Evolutionary conservation across 2,329 filamentous ascomycete species (phyloP).

Genomic region (Fusarium tupiense): DNA sequence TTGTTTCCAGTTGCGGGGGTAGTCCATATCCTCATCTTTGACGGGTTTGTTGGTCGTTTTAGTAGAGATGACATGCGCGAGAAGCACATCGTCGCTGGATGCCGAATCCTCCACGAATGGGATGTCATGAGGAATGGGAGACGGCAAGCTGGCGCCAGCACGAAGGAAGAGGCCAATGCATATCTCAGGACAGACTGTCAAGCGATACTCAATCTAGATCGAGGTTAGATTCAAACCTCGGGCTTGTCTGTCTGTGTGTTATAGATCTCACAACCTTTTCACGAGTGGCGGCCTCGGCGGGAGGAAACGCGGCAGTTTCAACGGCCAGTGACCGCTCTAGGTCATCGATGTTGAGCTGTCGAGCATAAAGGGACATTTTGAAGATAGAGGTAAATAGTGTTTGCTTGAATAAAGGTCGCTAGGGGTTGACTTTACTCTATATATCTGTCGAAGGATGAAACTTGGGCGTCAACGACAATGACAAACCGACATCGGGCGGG

Average conservation of each 20-base stretch:
- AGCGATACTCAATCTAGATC: conserved; percentile 44
- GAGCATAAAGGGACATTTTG: conserved; percentile 39
- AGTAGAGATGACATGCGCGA: conserved; percentile 45
- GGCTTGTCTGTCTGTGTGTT: too few relatives aligned
- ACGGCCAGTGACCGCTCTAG: conserved; percentile 38
- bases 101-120: conserved; percentile 2
- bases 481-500: background rate
- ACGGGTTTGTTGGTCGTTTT: conserved; percentile 34
- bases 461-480: background rate
- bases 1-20: conserved; percentile 40
- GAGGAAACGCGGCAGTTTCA: conserved; percentile 45
- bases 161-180: conserved; percentile 42
- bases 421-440: background rate
- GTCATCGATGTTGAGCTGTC: conserved; percentile 36
- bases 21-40: conserved; percentile 43
- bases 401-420: background rate
- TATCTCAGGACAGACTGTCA: conserved; percentile 42
- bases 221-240: background rate
- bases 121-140: conserved; percentile 12
- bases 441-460: background rate
- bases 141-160: background rate
- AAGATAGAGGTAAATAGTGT: fast-evolving
- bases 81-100: conserved; percentile 23
- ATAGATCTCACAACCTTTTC: conserved; percentile 35
- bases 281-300: conserved; percentile 42